Percentiles rank a stretch among this genome's conserved stretches.
phyloP scores from a whole-genome alignment of 1,284 basidiomycete species.

The Gomphus bonarii region DNA sequence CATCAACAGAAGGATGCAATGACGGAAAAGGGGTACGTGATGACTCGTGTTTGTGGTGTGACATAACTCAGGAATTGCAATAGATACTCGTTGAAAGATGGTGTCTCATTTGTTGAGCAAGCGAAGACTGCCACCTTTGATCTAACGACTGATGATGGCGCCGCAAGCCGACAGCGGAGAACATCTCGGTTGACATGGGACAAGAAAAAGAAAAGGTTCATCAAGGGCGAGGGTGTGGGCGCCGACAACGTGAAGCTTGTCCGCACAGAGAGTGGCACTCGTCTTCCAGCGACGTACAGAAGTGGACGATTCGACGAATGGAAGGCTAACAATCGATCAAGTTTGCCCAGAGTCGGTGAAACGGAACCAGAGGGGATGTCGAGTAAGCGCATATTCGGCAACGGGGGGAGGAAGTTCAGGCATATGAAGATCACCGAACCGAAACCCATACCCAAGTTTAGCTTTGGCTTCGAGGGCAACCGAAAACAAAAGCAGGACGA shows the following conservation, averaged over 20 bases:
- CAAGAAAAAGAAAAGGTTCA: slow-evolving; percentile 93
- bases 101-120: slow-evolving; percentile 80
- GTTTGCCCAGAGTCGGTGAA: slow-evolving; percentile 77
- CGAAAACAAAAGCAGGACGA: slow-evolving; percentile 43
- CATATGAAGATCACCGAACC: slow-evolving; percentile 51
- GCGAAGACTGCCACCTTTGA: slow-evolving; percentile 77
- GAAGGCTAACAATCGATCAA: slow-evolving; percentile 68
- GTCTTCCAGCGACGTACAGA: slow-evolving; percentile 89
- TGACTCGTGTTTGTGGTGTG: background rate
- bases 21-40: slow-evolving; percentile 77
- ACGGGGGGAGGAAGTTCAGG: slow-evolving; percentile 49
- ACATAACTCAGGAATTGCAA: slow-evolving; percentile 4
- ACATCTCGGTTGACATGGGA: slow-evolving; percentile 76
- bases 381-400: slow-evolving; percentile 20
- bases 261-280: slow-evolving; percentile 84
- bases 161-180: slow-evolving; percentile 49
- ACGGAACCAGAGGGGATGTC: slow-evolving; percentile 41
- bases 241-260: slow-evolving; percentile 94
- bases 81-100: slow-evolving; percentile 81
- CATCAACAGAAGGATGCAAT: slow-evolving; percentile 81
- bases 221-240: slow-evolving; percentile 76
- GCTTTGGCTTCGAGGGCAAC: slow-evolving; percentile 64
- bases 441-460: slow-evolving; percentile 65
- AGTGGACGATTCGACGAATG: slow-evolving; percentile 94
- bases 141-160: slow-evolving; percentile 72